Evolutionary conservation across 805 yeast species (phyloP).

Genomic region (Ascoidea asiatica): DNA sequence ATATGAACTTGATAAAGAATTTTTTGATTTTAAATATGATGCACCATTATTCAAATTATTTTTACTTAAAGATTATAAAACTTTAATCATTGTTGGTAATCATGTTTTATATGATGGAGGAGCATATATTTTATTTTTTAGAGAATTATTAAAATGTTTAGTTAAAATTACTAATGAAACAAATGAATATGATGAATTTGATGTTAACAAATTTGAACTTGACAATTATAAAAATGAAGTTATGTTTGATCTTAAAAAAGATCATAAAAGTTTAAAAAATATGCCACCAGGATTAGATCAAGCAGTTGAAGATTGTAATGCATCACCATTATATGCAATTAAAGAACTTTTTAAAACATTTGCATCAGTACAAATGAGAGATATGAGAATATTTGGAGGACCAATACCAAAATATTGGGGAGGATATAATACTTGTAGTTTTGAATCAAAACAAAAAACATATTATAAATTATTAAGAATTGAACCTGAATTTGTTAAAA

Average conservation of each 20-base stretch:
- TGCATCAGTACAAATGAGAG: not conserved
- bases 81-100: not conserved
- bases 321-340: not conserved
- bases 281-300: not conserved
- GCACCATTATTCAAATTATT: not conserved
- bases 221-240: not conserved
- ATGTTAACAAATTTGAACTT: too few relatives aligned
- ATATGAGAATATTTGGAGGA: not conserved
- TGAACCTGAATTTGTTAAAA: not conserved
- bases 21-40: not conserved
- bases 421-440: not conserved
- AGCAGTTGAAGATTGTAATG: not conserved
- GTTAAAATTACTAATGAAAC: not conserved
- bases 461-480: not conserved
- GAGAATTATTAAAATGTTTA: not conserved
- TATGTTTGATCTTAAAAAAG: not conserved
- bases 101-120: not conserved
- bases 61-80: not conserved
- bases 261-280: not conserved
- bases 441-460: not conserved
- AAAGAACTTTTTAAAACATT: not conserved
- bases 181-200: not conserved
- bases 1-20: not conserved
- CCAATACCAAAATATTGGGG: not conserved
- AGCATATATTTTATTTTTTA: not conserved